Conservation (phyloP, 2,329 filamentous ascomycete genomes). For the Alternaria sp. region DNA sequence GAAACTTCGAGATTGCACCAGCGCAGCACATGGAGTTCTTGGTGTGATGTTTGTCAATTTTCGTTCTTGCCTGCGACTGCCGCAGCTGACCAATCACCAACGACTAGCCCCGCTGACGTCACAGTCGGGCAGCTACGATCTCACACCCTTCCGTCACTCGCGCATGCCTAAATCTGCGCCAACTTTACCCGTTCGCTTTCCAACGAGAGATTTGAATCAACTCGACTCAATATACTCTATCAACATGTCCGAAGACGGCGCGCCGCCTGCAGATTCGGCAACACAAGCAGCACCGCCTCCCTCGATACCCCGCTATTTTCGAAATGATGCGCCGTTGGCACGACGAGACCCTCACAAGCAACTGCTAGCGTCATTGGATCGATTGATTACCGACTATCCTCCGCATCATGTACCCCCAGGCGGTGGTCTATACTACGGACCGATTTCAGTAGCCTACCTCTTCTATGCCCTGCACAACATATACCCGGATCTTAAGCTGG, state of each 20-base stretch:
- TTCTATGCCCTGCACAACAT: conserved; percentile 58
- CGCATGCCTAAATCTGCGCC: conserved; percentile 4
- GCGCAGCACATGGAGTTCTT: background rate
- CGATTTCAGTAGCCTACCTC: conserved; percentile 57
- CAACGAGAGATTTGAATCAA: conserved; percentile 1
- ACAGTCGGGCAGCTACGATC: conserved; percentile 14
- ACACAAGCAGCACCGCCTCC: conserved; percentile 26
- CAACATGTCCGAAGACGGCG: conserved; percentile 38
- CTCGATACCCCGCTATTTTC: conserved; percentile 50
- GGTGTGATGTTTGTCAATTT: background rate
- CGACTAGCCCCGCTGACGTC: conserved; percentile 22
- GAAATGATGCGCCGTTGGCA: conserved; percentile 47
- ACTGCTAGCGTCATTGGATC: conserved; percentile 57
- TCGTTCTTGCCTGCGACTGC: background rate
- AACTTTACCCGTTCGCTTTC: conserved; percentile 1
- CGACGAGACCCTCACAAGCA: conserved; percentile 57
- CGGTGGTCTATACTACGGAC: conserved; percentile 59
- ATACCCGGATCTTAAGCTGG: conserved; percentile 56
- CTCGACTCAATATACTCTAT: background rate
- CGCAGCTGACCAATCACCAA: background rate
- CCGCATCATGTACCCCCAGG: conserved; percentile 54
- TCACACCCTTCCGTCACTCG: conserved; percentile 6
- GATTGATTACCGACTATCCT: conserved; percentile 56
- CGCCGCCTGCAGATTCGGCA: conserved; percentile 16
- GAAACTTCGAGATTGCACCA: background rate